Evolutionary conservation across 75 land plant genomes (phyloP).

Genomic region (Pinus tabuliformis): DNA sequence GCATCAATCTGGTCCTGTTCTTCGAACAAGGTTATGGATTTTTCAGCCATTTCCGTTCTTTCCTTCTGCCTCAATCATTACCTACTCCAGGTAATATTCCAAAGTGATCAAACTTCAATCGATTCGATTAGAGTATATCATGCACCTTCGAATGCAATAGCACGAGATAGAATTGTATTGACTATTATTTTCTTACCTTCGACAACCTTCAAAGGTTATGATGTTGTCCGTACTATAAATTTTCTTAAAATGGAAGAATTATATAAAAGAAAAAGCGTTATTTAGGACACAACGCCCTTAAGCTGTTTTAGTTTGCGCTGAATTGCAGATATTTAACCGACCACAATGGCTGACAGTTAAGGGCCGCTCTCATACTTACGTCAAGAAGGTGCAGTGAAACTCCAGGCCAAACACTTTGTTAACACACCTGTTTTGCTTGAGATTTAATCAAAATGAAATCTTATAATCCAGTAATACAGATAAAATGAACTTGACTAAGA

Average conservation of each 20-base stretch:
- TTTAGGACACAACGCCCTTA: background rate
- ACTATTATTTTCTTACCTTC: background rate
- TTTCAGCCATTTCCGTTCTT: conserved; percentile 83
- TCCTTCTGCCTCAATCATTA: conserved; percentile 92
- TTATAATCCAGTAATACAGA: background rate
- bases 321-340: conserved; percentile 85
- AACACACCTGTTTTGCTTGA: background rate
- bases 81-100: conserved; percentile 74
- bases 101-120: no score
- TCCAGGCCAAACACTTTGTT: background rate
- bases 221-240: background rate
- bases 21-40: conserved; percentile 59
- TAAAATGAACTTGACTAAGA: background rate
- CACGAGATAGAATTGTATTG: background rate
- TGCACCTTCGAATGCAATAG: background rate
- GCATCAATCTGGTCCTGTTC: conserved; percentile 97
- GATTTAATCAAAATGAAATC: background rate
- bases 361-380: conserved; percentile 72
- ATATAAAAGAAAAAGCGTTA: background rate
- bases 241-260: background rate
- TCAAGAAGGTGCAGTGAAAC: conserved; percentile 55
- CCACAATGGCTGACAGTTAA: conserved; percentile 97
- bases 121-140: no score
- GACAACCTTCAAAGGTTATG: background rate
- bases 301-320: background rate